Evolutionary conservation across 1,139 yeast genomes (phyloP), one percentile per base, ranked within the genome.

Genomic region (Geotrichum citri-aurantii): DNA sequence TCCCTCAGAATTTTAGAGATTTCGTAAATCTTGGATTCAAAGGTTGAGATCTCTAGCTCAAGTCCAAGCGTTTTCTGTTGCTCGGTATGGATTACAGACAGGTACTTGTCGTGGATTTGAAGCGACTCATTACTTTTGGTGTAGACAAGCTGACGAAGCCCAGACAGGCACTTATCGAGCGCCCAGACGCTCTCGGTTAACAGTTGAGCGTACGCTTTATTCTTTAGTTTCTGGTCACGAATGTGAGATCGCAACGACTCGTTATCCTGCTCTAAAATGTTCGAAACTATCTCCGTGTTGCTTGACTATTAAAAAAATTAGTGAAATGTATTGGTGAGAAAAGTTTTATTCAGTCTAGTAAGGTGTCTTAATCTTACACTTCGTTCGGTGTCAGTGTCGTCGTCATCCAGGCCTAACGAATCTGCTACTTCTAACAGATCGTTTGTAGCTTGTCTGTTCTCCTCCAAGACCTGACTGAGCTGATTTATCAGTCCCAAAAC

Each of bases 361-460:
- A n/a, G 14, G 11, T 14, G 27, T 6, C 17, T 10, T 23, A 19
- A 14, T 14, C 51, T 29, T 47, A 54, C 57, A n/a, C 48, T 53
- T 37, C 8, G 21, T 48, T 59, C 62, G 17, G 51, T 31, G 26
- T 56, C 60, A 5, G 62, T 55, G 23, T 54, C 59, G 33, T 61
- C 61, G 37, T 61, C 60, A 27, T 63, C 66, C 5, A 65, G 64
- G 23, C 65, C 64, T 11, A 71, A 63, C 40, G 59, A 58, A 55
- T 71, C 75, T 0, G 75, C 73, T 21, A 57, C 57, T 4, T 58
- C 59, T 21, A 69, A 64, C 57, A 71, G 61, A 46, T 63, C 63
- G 55, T 70, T 70, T 1, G 71, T 63, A 1, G 67, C 71, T 5
- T 50, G 58, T 1, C 72, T 63, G 52, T 68, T 70, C 6, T 59